A percentile compares a stretch with the other conserved stretches of the same genome.
Evolutionary conservation across 768 basidiomycete genomes (phyloP).

Genomic region (Pisolithus marmoratus): DNA sequence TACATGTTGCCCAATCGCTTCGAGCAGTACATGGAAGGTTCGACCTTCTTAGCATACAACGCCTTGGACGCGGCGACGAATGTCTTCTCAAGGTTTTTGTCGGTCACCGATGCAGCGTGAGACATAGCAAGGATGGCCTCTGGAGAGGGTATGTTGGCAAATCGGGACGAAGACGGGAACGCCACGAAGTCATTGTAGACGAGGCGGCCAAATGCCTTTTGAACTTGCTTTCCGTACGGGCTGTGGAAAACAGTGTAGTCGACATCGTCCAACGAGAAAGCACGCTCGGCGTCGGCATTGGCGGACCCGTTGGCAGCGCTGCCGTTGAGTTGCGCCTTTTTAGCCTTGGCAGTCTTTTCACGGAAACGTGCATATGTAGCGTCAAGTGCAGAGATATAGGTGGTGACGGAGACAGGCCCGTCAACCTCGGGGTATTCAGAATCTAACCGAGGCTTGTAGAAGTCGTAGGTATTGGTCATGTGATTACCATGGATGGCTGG

Average conservation of each 20-base stretch:
- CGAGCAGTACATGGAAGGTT: slow-evolving; percentile 81
- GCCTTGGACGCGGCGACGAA: slow-evolving; percentile 78
- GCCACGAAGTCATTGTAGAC: slow-evolving; percentile 89
- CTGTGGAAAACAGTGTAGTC: slow-evolving; percentile 97
- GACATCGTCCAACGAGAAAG: slow-evolving; percentile 74
- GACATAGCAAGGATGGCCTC: slow-evolving; percentile 63
- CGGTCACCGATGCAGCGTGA: slow-evolving; percentile 73
- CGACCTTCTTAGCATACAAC: slow-evolving; percentile 68
- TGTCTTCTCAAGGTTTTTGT: slow-evolving; percentile 94
- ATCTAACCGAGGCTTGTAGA: slow-evolving; percentile 96
- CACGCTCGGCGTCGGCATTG: slow-evolving; percentile 26
- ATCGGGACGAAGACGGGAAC: slow-evolving; percentile 62
- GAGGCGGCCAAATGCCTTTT: slow-evolving; percentile 93
- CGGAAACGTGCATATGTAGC: slow-evolving; percentile 81
- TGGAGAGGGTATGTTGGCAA: slow-evolving; percentile 64
- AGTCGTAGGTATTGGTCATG: slow-evolving; percentile 98
- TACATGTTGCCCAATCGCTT: slow-evolving; percentile 97
- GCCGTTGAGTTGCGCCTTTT: slow-evolving; percentile 41
- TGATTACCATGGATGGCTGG: slow-evolving; percentile 92
- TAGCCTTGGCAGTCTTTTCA: slow-evolving; percentile 67
- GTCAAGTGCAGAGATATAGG: slow-evolving; percentile 93
- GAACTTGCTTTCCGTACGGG: slow-evolving; percentile 98
- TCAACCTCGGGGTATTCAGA: slow-evolving; percentile 97
- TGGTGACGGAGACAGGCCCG: slow-evolving; percentile 92
- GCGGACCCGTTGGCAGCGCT: slow-evolving; percentile 34